Percentiles rank a stretch among this genome's conserved stretches.
phyloP scores from a whole-genome alignment of 176 grass and related monocot genomes.

The Eragrostis curvula region DNA sequence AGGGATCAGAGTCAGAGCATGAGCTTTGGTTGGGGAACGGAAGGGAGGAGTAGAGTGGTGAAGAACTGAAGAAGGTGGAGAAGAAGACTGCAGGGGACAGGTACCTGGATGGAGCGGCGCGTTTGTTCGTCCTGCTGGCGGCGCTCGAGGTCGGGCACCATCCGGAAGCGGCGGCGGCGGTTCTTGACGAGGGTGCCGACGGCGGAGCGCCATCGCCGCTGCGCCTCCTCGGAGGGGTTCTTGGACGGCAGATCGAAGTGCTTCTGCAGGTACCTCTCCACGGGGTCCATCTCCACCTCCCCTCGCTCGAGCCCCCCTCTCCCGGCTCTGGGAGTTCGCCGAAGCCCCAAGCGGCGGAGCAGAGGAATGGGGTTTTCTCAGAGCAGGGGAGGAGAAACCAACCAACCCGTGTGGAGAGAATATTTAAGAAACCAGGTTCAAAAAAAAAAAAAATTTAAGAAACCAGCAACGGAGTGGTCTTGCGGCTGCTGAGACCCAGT shows the following conservation, averaged over 20 bases:
- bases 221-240: conserved; percentile 77
- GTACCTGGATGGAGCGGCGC: conserved; percentile 67
- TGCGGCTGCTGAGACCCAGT: too few relatives aligned
- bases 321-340: not conserved
- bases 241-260: conserved; percentile 74
- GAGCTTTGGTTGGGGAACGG: too few relatives aligned
- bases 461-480: too few relatives aligned
- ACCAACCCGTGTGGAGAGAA: too few relatives aligned
- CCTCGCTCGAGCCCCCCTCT: not conserved
- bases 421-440: too few relatives aligned
- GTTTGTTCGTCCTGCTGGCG: conserved; percentile 46
- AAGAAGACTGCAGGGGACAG: too few relatives aligned
- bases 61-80: too few relatives aligned
- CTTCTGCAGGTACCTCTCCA: conserved; percentile 62
- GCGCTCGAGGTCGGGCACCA: conserved; percentile 75
- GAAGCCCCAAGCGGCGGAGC: not conserved
- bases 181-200: conserved; percentile 74
- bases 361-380: not conserved
- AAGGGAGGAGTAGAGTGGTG: too few relatives aligned
- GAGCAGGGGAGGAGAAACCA: too few relatives aligned
- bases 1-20: not conserved
- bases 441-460: too few relatives aligned
- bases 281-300: conserved; percentile 1
- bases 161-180: conserved; percentile 79
- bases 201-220: conserved; percentile 73